These are phyloP conservation scores for Monosporozyma unispora DNA, from an alignment of 805 yeast genomes.

Conservation along the genomic window DNA sequence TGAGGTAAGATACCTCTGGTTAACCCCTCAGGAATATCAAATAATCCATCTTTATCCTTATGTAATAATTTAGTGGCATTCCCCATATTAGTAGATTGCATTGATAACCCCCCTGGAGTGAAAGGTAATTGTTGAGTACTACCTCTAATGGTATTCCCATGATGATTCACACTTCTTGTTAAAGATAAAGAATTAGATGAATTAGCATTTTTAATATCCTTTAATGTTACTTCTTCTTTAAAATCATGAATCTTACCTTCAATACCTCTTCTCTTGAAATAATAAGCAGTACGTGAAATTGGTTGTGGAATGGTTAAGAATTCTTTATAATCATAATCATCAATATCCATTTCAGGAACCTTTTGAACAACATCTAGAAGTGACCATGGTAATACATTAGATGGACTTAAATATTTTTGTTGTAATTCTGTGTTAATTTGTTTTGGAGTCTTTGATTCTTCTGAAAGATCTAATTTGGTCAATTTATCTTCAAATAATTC, in stretches of 20 bases:
- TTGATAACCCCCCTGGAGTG: slow-evolving; percentile 78
- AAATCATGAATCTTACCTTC: slow-evolving; percentile 57
- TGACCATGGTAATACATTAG: slow-evolving; percentile 55
- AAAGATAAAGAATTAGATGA: slow-evolving; percentile 67
- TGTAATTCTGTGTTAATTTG: slow-evolving; percentile 1
- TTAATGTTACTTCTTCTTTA: slow-evolving; percentile 50
- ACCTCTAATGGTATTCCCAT: slow-evolving; percentile 58
- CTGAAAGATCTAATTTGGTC: slow-evolving; percentile 1
- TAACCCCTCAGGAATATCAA: slow-evolving; percentile 77
- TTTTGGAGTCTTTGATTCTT: not conserved
- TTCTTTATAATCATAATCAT: slow-evolving; percentile 30
- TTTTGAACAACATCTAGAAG: slow-evolving; percentile 62
- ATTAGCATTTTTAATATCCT: slow-evolving; percentile 38
- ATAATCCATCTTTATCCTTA: slow-evolving; percentile 64
- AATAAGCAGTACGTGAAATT: slow-evolving; percentile 52
- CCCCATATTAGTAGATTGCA: slow-evolving; percentile 17
- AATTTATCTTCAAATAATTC: slow-evolving; percentile 43
- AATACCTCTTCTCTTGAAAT: slow-evolving; percentile 68
- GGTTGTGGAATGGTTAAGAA: slow-evolving; percentile 52
- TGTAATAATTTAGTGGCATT: slow-evolving; percentile 38
- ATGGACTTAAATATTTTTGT: slow-evolving; percentile 51
- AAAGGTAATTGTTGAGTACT: slow-evolving; percentile 73
- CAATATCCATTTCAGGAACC: slow-evolving; percentile 33
- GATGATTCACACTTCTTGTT: slow-evolving; percentile 55
- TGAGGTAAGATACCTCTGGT: slow-evolving; percentile 51